phyloP scores from a whole-genome alignment of 2,329 filamentous ascomycete genomes.

The Neonectria faginata region DNA sequence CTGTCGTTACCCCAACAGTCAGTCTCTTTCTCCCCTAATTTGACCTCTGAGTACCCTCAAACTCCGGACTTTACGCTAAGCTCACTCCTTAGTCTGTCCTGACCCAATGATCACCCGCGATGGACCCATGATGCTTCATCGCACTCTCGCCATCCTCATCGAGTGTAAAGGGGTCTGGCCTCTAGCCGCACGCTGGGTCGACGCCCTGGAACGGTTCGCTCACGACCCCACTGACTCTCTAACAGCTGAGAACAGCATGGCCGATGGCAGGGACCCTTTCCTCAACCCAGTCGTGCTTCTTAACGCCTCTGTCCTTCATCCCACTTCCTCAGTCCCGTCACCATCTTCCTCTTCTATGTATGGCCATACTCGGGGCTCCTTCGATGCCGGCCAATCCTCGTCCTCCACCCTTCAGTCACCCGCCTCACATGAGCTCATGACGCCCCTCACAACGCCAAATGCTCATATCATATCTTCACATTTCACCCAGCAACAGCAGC shows the following conservation, averaged over 20 bases:
- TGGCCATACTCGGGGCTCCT: constrained; percentile 20
- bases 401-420: constrained; percentile 30
- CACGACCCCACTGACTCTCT: constrained; percentile 56
- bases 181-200: constrained; percentile 64
- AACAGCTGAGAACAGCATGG: constrained; percentile 61
- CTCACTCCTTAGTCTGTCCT: constrained; percentile 54
- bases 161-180: constrained; percentile 65
- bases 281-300: constrained; percentile 38
- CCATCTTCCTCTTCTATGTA: constrained; percentile 39
- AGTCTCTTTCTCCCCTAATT: constrained; percentile 36
- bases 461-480: constrained; percentile 26
- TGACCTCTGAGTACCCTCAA: neutral
- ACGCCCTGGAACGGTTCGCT: constrained; percentile 60
- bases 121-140: constrained; percentile 60
- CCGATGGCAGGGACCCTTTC: constrained; percentile 57
- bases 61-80: constrained; percentile 18
- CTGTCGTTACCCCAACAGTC: constrained; percentile 63
- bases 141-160: constrained; percentile 58
- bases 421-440: constrained; percentile 30
- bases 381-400: constrained; percentile 23
- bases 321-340: constrained; percentile 10
- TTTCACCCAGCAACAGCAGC: constrained; percentile 35
- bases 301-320: neutral
- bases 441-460: constrained; percentile 24
- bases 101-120: constrained; percentile 54